Evolutionary conservation across 1,284 basidiomycete species (phyloP).

Genomic region (Spongispora temasekensis): DNA sequence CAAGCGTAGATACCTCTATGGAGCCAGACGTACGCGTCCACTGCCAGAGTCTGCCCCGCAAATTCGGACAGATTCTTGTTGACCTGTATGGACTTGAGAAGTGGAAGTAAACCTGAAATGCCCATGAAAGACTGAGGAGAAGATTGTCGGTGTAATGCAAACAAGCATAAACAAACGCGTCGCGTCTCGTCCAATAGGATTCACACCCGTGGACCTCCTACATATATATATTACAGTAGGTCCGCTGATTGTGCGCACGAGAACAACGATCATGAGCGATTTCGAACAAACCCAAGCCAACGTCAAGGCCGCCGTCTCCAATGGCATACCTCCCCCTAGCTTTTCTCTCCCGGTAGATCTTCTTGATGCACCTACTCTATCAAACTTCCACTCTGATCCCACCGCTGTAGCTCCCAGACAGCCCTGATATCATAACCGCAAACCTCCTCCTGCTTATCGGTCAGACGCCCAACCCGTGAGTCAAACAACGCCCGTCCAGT

Average conservation of each 20-base stretch:
- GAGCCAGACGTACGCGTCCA: conserved; percentile 97
- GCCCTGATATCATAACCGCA: conserved; percentile 55
- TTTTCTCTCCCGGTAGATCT: conserved; percentile 35
- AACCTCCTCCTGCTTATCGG: conserved; percentile 51
- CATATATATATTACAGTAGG: no score
- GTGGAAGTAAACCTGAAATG: conserved; percentile 90
- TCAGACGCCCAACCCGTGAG: conserved; percentile 1
- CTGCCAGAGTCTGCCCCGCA: conserved; percentile 77
- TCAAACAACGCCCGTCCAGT: not conserved
- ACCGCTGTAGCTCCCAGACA: conserved; percentile 52
- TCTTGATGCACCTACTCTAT: not conserved
- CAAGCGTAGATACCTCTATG: conserved; percentile 93
- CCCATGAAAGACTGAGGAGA: conserved; percentile 61
- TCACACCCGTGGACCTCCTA: no score
- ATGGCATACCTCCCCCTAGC: conserved; percentile 32
- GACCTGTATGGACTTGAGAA: conserved; percentile 89
- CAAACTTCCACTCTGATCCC: conserved; percentile 7
- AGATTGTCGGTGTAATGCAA: conserved; percentile 14
- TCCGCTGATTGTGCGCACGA: no score
- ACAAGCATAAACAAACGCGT: conserved; percentile 33
- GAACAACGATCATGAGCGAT: conserved; percentile 21
- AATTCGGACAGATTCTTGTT: conserved; percentile 81
- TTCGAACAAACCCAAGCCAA: conserved; percentile 10
- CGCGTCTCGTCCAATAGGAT: conserved; percentile 29
- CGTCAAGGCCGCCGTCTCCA: conserved; percentile 30